Base-by-base conservation (phyloP, 192 early-diverging fungal species). In the Chytriomyces sp. region DNA sequence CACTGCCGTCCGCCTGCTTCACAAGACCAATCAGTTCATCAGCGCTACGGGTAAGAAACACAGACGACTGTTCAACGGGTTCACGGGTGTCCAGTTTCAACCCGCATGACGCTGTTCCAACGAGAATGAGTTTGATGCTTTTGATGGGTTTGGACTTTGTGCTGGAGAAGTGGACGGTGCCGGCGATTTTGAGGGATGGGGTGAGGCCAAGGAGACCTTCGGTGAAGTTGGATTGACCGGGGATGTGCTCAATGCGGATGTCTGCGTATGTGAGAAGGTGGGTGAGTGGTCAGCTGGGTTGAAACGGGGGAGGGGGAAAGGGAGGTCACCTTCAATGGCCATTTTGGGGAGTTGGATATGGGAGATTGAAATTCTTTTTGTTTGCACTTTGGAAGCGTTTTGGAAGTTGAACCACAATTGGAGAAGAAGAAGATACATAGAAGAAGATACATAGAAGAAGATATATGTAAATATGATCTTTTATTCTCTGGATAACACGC, bases 131-230 rank as follows among this genome's bases (percentile, higher is more conserved):
- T 45, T 77, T 67, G 76, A 77, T 59, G 65, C 28, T 61, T 2
- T 66, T 64, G 63, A 77, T 46, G 24, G 46, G 48, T 43, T 47
- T 45, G 16, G 71, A 10, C 49, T 74, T 72, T 61, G 62, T 67
- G 61, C 49, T n/a, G 8, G 61, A 66, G 64, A 79, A 79, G 46
- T 65, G 66, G 71, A 79, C 50, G n/a, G 16, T 16, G 18, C 78
- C 78, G 47, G 16, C 7, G 71, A 79, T 53, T 9, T 18, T 11
- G 20, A 70, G 9, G 10, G 47, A 61, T 13, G 70, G 71, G 20
- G 72, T 79, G 16, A 79, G n/a, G 10, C 71, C 71, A 11, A 79
- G 48, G 23, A 73, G 64, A 44, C 78, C 78, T 5, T 74, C 64
- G 23, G 47, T 18, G 64, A 74, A 67, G 49, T 48, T 45, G 5